phyloP scores from a whole-genome alignment of 139 green algal genomes.

The Micromonas commoda region DNA sequence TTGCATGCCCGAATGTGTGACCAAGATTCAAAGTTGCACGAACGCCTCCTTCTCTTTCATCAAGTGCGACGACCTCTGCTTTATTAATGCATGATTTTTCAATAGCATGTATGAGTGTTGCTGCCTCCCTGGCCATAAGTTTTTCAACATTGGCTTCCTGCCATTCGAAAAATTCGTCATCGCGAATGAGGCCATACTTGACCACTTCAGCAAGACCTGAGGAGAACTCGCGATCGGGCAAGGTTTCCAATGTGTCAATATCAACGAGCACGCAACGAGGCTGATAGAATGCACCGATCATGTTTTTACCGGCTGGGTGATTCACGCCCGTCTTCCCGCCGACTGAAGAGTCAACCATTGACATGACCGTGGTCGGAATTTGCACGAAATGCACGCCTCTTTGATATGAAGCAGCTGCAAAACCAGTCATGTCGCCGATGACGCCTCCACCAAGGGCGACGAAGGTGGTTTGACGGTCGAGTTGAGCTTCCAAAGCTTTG shows the following conservation, averaged over 20 bases:
- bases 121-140: slow-evolving; percentile 71
- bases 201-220: slow-evolving; percentile 92
- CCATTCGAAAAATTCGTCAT: slow-evolving; percentile 90
- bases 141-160: slow-evolving; percentile 67
- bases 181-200: slow-evolving; percentile 98
- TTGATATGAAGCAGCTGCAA: slow-evolving; percentile 91
- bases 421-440: slow-evolving; percentile 97
- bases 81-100: slow-evolving; percentile 96
- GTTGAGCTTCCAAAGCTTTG: slow-evolving; percentile 68
- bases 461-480: slow-evolving; percentile 88
- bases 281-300: slow-evolving; percentile 97
- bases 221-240: slow-evolving; percentile 86
- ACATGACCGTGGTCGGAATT: slow-evolving; percentile 95
- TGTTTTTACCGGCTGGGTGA: slow-evolving; percentile 98
- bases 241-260: slow-evolving; percentile 72
- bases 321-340: slow-evolving; percentile 98
- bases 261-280: slow-evolving; percentile 82
- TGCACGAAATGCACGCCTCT: slow-evolving; percentile 95
- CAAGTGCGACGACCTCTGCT: slow-evolving; percentile 75
- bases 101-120: slow-evolving; percentile 83
- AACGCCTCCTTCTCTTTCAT: slow-evolving; percentile 90
- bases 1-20: slow-evolving; percentile 98
- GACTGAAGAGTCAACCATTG: slow-evolving; percentile 95
- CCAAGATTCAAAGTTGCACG: slow-evolving; percentile 97
- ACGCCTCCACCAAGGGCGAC: slow-evolving; percentile 93